Evolutionary conservation across 2,329 filamentous ascomycete species (phyloP).

Genomic region (Hypoxylon sp.): DNA sequence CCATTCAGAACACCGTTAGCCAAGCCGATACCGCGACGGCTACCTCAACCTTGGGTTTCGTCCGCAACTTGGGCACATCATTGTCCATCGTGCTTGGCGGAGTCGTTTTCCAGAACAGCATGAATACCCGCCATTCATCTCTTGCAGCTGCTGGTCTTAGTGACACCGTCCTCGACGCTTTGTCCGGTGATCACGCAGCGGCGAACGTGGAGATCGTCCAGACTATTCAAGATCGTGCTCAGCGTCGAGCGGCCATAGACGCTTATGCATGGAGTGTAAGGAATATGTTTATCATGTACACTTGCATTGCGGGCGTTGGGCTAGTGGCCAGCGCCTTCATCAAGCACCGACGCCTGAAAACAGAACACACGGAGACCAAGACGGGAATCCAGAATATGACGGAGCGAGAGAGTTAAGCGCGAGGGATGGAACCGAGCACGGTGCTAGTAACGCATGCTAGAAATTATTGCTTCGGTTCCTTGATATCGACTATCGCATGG

Average conservation of each 20-base stretch:
- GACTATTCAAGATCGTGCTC: slow-evolving; percentile 56
- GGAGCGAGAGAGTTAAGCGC: slow-evolving; percentile 21
- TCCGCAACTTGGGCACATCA: slow-evolving; percentile 64
- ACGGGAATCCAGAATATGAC: slow-evolving; percentile 60
- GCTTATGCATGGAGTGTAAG: slow-evolving; percentile 65
- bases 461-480: background rate
- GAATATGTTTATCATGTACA: slow-evolving; percentile 66
- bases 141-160: slow-evolving; percentile 46
- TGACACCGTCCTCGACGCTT: slow-evolving; percentile 51
- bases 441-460: background rate
- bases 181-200: slow-evolving; percentile 61
- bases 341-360: slow-evolving; percentile 60
- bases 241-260: slow-evolving; percentile 59
- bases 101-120: slow-evolving; percentile 60
- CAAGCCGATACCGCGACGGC: slow-evolving; percentile 66
- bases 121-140: slow-evolving; percentile 37
- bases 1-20: slow-evolving; percentile 62
- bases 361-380: slow-evolving; percentile 66
- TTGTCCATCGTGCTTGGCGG: slow-evolving; percentile 66
- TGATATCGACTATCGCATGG: slow-evolving; percentile 3
- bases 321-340: slow-evolving; percentile 62
- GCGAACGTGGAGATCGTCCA: slow-evolving; percentile 62
- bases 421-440: background rate
- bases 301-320: slow-evolving; percentile 58
- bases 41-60: slow-evolving; percentile 65